Evolutionary conservation across 768 basidiomycete species (phyloP), one percentile per base, ranked within the genome.

Genomic region (Mycena galericulata): DNA sequence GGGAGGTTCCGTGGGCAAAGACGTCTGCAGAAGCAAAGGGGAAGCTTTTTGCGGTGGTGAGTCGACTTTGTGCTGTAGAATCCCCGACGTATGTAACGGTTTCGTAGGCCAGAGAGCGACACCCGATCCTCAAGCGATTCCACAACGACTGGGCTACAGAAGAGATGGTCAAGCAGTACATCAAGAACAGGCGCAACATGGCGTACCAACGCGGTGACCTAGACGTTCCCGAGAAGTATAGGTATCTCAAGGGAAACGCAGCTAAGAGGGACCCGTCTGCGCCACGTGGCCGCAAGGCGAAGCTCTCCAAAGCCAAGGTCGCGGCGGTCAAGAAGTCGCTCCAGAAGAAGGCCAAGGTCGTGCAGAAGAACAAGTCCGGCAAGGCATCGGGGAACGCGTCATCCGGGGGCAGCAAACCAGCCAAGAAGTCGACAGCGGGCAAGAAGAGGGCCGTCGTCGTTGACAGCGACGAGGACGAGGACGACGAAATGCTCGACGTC

Each of bases 131-230:
- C 14, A n/a, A 34, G 30, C 43, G 26, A 1, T 64, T 26, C 45
- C 6, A 29, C 11, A 73, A 75, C 50, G 74, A 77, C 41, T 77
- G 73, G 75, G 76, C 76, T 2, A 76, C 74, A 4, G 69, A 77
- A 34, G 72, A 67, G 12, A 54, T 77, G 9, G 64, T 64, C 0
- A 59, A 60, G n/a, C 76, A 76, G 43, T 75, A 62, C 40, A 70
- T 74, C 32, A 65, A 68, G 24, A 75, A 76, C 30, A 68, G 69
- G n/a, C 56, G 67, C 17, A 51, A 50, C 38, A 50, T 61, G 26
- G 55, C 53, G 12, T 73, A 72, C 56, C 38, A 54, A 36, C 32
- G 73, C 14, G 70, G 71, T 1, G 55, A n/a, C n/a, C 62, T 77
- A 24, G 59, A 69, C 2, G 46, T 57, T 1, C 62, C 73, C 7